Evolutionary conservation across 1,284 basidiomycete genomes (phyloP).

Genomic region (Tylopilus sp.): DNA sequence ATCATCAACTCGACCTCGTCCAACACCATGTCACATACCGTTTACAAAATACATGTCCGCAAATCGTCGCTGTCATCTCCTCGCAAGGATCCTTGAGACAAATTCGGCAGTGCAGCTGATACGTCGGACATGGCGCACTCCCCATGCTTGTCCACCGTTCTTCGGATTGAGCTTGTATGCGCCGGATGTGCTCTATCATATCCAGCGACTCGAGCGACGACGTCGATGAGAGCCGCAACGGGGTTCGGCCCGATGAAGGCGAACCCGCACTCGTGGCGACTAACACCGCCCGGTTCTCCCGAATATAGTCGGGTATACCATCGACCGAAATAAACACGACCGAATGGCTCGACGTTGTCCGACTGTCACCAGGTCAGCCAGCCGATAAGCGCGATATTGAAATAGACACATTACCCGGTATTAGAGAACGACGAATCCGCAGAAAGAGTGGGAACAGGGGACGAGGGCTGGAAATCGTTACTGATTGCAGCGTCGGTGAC

Average conservation of each 20-base stretch:
- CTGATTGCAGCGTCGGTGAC: conserved; percentile 5
- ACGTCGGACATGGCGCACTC: neutral
- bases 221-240: conserved; percentile 29
- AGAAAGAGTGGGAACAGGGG: conserved; percentile 20
- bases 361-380: conserved; percentile 14
- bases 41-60: conserved; percentile 69
- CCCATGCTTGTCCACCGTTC: neutral
- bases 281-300: conserved; percentile 44
- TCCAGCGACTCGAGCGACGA: conserved; percentile 30
- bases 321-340: conserved; percentile 44
- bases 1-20: no score
- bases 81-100: conserved; percentile 56
- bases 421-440: conserved; percentile 24
- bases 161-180: neutral
- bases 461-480: conserved; percentile 14
- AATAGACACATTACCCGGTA: conserved; percentile 25
- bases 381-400: neutral
- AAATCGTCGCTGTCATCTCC: conserved; percentile 64
- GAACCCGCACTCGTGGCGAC: conserved; percentile 43
- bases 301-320: conserved; percentile 43
- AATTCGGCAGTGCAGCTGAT: conserved; percentile 55
- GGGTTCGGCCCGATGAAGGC: conserved; percentile 31
- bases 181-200: neutral
- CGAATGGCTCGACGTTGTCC: conserved; percentile 30
- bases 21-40: conserved; percentile 47